These are phyloP conservation scores for Pseudocercospora ulei DNA, from an alignment of 2,329 filamentous ascomycete species.

Conservation along the genomic window DNA sequence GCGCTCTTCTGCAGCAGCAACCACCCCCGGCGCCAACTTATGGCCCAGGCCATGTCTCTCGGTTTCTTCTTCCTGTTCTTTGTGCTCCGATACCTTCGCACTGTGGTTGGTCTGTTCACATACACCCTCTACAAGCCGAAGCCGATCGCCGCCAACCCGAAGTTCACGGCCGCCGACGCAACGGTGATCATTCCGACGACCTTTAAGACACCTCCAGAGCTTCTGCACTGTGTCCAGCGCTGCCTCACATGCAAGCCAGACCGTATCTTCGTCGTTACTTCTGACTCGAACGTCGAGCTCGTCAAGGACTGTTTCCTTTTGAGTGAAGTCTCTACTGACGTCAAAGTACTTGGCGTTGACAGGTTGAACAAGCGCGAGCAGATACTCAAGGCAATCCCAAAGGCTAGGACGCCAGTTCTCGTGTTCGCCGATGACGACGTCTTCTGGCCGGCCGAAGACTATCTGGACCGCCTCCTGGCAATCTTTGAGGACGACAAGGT, in stretches of 20 bases:
- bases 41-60: constrained; percentile 4
- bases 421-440: constrained; percentile 36
- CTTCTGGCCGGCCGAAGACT: constrained; percentile 28
- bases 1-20: background rate
- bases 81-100: constrained; percentile 26
- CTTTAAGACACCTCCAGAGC: constrained; percentile 29
- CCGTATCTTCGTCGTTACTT: constrained; percentile 29
- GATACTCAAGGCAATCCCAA: constrained; percentile 29
- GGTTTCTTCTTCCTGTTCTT: constrained; percentile 19
- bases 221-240: constrained; percentile 27
- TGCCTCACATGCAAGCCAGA: constrained; percentile 25
- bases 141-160: constrained; percentile 24
- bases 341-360: constrained; percentile 30
- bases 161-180: constrained; percentile 26
- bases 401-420: constrained; percentile 27
- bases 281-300: constrained; percentile 21
- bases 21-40: background rate
- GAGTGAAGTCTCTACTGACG: constrained; percentile 9
- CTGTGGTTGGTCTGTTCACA: constrained; percentile 29
- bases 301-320: constrained; percentile 17
- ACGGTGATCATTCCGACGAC: constrained; percentile 33
- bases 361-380: constrained; percentile 33
- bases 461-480: constrained; percentile 31
- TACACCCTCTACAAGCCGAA: constrained; percentile 28
- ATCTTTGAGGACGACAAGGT: constrained; percentile 41